Evolutionary conservation across 805 yeast genomes (phyloP).

Genomic region (Saccharomycopsis sp.): DNA sequence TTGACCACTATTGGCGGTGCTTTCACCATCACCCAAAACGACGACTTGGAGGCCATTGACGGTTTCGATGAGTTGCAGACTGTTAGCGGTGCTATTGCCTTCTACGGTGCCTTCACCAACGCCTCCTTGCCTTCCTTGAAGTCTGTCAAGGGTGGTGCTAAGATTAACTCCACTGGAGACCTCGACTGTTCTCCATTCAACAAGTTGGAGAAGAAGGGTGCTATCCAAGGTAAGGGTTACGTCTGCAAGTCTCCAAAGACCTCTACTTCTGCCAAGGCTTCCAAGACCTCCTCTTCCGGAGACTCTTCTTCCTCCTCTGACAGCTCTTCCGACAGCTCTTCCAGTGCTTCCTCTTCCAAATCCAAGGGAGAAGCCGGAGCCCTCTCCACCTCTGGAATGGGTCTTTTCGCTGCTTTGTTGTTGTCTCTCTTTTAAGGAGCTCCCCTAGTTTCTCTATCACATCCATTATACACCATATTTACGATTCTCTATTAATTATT

Average conservation of each 20-base stretch:
- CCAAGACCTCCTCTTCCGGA: conserved; percentile 27
- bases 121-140: conserved; percentile 69
- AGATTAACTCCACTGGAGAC: conserved; percentile 66
- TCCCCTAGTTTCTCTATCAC: no score
- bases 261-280: conserved; percentile 38
- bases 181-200: conserved; percentile 78
- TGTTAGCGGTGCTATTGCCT: conserved; percentile 82
- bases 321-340: conserved; percentile 37
- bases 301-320: conserved; percentile 27
- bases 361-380: not conserved
- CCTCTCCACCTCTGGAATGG: not conserved
- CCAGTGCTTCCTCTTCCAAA: conserved; percentile 31
- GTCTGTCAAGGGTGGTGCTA: conserved; percentile 89
- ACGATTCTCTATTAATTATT: not conserved
- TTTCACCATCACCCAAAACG: conserved; percentile 81
- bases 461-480: not conserved
- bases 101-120: conserved; percentile 73
- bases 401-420: conserved; percentile 1
- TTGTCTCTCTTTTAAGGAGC: not conserved
- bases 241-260: conserved; percentile 60
- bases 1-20: conserved; percentile 87
- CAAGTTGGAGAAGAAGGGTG: conserved; percentile 65
- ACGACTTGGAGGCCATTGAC: conserved; percentile 52
- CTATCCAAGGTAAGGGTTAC: conserved; percentile 85
- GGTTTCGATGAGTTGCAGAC: conserved; percentile 70